Evolutionary conservation across 495 filamentous ascomycete genomes (phyloP).

Genomic region (Aspergillus wentii): DNA sequence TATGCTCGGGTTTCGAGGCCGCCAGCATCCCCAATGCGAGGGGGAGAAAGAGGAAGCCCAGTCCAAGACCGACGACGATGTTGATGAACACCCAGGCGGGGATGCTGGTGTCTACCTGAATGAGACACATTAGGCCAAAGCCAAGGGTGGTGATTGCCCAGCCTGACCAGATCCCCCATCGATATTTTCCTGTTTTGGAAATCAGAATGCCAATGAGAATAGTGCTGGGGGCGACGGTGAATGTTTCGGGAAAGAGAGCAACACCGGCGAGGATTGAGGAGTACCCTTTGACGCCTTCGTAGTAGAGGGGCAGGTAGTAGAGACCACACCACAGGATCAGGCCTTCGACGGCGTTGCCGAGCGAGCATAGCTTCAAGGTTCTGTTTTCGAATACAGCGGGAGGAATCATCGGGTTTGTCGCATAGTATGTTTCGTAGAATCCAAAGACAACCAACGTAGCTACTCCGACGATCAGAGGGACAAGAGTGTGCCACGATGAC

Average conservation of each 20-base stretch:
- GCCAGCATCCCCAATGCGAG: slow-evolving; percentile 50
- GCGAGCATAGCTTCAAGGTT: slow-evolving; percentile 34
- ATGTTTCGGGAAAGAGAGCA: slow-evolving; percentile 52
- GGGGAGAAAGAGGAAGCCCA: slow-evolving; percentile 46
- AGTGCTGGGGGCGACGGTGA: slow-evolving; percentile 42
- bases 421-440: slow-evolving; percentile 36
- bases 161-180: slow-evolving; percentile 52
- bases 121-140: slow-evolving; percentile 40
- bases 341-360: slow-evolving; percentile 50
- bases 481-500: slow-evolving; percentile 42
- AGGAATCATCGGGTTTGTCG: slow-evolving; percentile 43
- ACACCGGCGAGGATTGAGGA: slow-evolving; percentile 48
- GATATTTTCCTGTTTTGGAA: slow-evolving; percentile 45
- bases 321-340: slow-evolving; percentile 42
- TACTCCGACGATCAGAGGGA: slow-evolving; percentile 25
- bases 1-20: slow-evolving; percentile 37
- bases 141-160: slow-evolving; percentile 48
- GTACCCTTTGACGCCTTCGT: slow-evolving; percentile 48
- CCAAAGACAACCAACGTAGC: slow-evolving; percentile 13
- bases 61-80: slow-evolving; percentile 48
- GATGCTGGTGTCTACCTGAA: slow-evolving; percentile 41
- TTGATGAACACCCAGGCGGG: slow-evolving; percentile 48
- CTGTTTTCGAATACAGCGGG: slow-evolving; percentile 40
- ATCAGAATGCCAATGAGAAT: slow-evolving; percentile 47
- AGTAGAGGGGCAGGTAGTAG: slow-evolving; percentile 57